Conservation (phyloP, 345 rosid genomes). For the Eucalyptus curtisii region DNA sequence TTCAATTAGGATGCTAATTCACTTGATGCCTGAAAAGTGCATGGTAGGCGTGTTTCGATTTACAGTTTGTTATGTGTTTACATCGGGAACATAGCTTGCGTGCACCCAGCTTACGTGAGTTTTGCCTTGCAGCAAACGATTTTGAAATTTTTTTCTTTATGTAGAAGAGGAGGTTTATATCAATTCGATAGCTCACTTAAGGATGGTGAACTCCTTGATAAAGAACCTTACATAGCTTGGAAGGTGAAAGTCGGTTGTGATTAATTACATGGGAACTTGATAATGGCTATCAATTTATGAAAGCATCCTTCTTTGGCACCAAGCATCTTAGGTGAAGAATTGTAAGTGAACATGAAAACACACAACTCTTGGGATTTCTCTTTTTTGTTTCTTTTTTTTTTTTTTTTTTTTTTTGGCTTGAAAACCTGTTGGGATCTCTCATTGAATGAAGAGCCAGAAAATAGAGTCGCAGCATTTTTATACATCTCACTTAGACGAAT, state of each 20-base stretch:
- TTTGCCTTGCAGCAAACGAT: not conserved
- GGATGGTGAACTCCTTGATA: not conserved
- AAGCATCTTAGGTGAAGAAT: not conserved
- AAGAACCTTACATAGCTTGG: not conserved
- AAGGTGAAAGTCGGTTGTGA: not conserved
- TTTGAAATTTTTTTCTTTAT: not conserved
- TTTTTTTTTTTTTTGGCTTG: not conserved
- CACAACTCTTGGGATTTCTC: not conserved
- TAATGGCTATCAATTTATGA: not conserved
- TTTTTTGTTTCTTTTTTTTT: not conserved
- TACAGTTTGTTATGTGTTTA: not conserved
- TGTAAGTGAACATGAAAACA: not conserved
- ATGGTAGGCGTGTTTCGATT: not conserved
- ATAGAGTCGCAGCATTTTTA: not conserved
- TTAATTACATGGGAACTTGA: not conserved
- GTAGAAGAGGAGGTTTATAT: not conserved
- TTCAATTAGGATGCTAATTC: not conserved
- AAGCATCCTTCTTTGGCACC: not conserved
- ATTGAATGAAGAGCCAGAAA: not conserved
- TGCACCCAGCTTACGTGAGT: not conserved
- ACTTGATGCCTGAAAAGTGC: not conserved
- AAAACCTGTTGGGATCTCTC: not conserved
- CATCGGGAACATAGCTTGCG: not conserved
- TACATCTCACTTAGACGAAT: not conserved
- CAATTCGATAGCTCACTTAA: not conserved